Conservation (phyloP, 139 green algal genomes). For the Chlamydomonas applanata region DNA sequence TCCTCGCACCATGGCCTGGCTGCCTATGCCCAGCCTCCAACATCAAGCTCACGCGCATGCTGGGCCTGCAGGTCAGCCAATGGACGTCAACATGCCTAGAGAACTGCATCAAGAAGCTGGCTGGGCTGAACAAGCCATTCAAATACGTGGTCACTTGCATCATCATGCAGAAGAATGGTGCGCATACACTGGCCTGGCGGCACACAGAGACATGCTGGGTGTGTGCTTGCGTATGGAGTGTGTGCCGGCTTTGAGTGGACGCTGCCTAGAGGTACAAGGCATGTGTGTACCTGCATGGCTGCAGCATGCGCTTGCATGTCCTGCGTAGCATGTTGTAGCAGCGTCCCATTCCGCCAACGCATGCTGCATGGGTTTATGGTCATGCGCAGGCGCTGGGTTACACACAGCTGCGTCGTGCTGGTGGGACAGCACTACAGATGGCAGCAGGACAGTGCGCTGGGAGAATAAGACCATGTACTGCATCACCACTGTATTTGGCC, state of each 20-base stretch:
- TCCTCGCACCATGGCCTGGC: neutral
- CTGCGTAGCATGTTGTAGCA: neutral
- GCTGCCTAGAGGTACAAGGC: no score
- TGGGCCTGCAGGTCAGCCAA: constrained; percentile 57
- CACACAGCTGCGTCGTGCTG: constrained; percentile 73
- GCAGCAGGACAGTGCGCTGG: constrained; percentile 79
- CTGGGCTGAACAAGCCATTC: constrained; percentile 74
- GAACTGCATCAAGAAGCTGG: constrained; percentile 71
- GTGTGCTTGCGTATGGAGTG: no score
- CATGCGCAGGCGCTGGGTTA: constrained; percentile 57
- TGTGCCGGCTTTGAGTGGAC: no score
- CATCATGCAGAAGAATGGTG: constrained; percentile 82
- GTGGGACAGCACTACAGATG: constrained; percentile 72
- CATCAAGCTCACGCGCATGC: neutral
- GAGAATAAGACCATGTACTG: constrained; percentile 89
- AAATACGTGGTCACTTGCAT: constrained; percentile 80
- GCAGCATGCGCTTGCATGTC: no score
- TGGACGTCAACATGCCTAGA: constrained; percentile 73
- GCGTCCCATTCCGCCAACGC: no score
- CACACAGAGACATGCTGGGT: no score
- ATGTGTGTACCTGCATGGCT: neutral
- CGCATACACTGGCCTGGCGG: neutral
- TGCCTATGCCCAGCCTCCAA: neutral
- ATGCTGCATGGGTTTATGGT: no score
- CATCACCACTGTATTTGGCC: constrained; percentile 79